Conservation (phyloP, 331 rosid genomes). For the Prunus yedoensis region DNA sequence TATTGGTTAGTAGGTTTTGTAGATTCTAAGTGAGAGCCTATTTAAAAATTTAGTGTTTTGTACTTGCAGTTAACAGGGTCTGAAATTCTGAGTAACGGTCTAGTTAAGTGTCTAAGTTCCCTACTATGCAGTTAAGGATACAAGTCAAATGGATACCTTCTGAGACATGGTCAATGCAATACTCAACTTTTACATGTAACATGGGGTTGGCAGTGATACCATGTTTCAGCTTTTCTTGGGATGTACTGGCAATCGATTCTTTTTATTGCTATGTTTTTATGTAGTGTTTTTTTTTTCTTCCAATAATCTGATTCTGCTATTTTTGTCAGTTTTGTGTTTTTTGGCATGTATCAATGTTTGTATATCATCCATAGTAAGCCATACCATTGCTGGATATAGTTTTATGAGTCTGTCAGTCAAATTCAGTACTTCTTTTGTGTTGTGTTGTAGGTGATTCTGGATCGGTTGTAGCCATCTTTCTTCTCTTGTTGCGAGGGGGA, state of each 20-base stretch:
- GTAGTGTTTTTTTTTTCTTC: not conserved
- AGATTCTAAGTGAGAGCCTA: not conserved
- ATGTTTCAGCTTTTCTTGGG: not conserved
- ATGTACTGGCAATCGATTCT: not conserved
- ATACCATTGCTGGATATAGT: not conserved
- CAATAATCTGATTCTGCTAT: not conserved
- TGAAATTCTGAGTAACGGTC: not conserved
- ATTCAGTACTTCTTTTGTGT: not conserved
- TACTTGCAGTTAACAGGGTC: not conserved
- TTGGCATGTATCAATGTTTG: not conserved
- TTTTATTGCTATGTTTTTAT: not conserved
- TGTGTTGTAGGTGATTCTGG: slow-evolving; percentile 52
- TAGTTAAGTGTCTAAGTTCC: not conserved
- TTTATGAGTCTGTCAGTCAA: not conserved
- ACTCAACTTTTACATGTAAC: not conserved
- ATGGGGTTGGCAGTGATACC: not conserved
- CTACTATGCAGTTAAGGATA: not conserved
- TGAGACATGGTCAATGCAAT: not conserved
- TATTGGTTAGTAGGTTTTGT: not conserved
- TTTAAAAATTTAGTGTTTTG: not conserved
- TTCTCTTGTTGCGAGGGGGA: not conserved
- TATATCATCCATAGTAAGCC: not conserved
- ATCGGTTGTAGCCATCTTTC: slow-evolving; percentile 18
- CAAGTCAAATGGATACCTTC: not conserved
- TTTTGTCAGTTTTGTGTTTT: not conserved